Base-by-base conservation (phyloP, 1,284 basidiomycete genomes). In the Bjerkandera adusta region DNA sequence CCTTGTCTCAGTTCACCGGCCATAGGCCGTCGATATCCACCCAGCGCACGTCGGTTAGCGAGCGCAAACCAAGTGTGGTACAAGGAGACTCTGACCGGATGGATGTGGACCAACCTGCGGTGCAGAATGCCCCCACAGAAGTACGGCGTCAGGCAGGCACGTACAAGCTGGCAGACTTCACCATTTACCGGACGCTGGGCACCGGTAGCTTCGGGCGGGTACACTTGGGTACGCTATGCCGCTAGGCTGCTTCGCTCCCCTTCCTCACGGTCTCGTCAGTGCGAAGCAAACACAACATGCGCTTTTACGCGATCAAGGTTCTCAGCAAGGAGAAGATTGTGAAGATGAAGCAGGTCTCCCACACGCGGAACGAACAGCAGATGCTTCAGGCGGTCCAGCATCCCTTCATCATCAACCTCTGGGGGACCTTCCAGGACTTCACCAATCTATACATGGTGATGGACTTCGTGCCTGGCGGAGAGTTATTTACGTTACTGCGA, bases 391-490 rank as follows among this genome's bases (percentile, higher is more conserved):
- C 83, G 22, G 91, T 97, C 0, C 85, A 95, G 43, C 94, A 98
- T 66, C 91, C 95, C 2, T 99, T 99, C 70, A 89, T 99, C 54
- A 86, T 99, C 71, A 99, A 97, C 62, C 81, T 99, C 4, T 99
- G 96, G 96, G 97, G 96, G 21, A 90, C 92, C 1, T 99, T 99
- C 70, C 92, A 97, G 59, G 96, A 98, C 60, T 72, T 83, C 8
- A 78, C 89, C 36, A 98, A 97, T 64, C 73, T 99, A 11, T 99
- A 97, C 75, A 97, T 99, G 94, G 95, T 99, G 48, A 98, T 99
- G 96, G 97, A 99, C 70, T 99, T 97, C 64, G 96, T 99, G 3
- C 92, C 94, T 0, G 96, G 96, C 16, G 96, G 96, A 15, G 96
- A 99, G 68, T 75, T 99, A 5, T 99, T 99, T 65, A 91, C 89